Evolutionary conservation across 148 eudicot species (phyloP).

Genomic region (Polygonum maritimum): DNA sequence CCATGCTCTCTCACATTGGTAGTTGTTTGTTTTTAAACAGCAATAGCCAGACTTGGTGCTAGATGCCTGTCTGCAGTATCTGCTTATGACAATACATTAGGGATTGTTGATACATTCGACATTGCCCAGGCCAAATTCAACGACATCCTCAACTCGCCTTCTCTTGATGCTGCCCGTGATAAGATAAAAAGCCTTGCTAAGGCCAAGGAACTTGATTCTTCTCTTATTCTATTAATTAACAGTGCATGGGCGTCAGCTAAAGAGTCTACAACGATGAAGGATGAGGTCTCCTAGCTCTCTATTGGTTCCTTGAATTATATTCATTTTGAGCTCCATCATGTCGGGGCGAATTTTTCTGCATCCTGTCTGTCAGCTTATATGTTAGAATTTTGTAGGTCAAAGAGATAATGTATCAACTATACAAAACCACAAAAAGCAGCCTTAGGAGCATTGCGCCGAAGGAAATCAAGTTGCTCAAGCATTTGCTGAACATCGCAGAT

Average conservation of each 20-base stretch:
- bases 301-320: not conserved
- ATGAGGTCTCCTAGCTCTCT: conserved; percentile 44
- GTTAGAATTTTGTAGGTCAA: conserved; percentile 45
- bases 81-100: conserved; percentile 85
- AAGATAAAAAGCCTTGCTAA: conserved; percentile 86
- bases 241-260: conserved; percentile 94
- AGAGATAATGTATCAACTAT: conserved; percentile 76
- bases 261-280: conserved; percentile 81
- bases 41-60: conserved; percentile 75
- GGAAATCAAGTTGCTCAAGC: conserved; percentile 86
- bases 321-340: not conserved
- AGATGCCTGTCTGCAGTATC: conserved; percentile 94
- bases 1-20: not conserved
- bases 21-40: conserved; percentile 31
- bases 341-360: not conserved
- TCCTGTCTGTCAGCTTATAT: not conserved
- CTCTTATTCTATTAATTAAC: conserved; percentile 76
- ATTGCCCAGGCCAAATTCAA: conserved; percentile 82
- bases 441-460: conserved; percentile 76
- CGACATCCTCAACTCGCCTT: conserved; percentile 75
- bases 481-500: conserved; percentile 80
- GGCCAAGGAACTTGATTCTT: conserved; percentile 89
- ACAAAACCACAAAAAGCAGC: conserved; percentile 87
- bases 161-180: conserved; percentile 84
- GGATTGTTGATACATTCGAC: conserved; percentile 71